Conservation (phyloP, 352 stramenopile genomes). For the Globisporangium nunn region DNA sequence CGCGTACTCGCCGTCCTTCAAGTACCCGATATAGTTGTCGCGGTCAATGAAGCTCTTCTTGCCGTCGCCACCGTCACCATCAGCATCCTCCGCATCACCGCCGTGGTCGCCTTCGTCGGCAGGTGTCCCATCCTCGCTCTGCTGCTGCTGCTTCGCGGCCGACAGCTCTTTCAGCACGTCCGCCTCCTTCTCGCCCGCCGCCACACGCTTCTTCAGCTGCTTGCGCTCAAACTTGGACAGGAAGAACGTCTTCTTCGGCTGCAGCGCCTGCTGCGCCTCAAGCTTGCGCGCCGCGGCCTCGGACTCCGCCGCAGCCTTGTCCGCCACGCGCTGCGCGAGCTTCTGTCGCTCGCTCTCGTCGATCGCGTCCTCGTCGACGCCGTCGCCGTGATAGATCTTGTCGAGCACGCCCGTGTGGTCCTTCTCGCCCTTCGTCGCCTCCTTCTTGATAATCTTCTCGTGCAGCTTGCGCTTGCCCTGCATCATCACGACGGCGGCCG, state of each 20-base stretch:
- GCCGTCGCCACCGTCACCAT: slow-evolving; percentile 21
- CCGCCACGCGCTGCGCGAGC: slow-evolving; percentile 3
- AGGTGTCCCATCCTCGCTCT: neutral
- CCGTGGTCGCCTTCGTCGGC: slow-evolving; percentile 3
- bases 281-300: slow-evolving; percentile 2
- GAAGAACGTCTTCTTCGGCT: slow-evolving; percentile 72
- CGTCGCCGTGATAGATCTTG: slow-evolving; percentile 26
- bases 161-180: slow-evolving; percentile 63
- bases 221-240: slow-evolving; percentile 94
- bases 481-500: slow-evolving; percentile 80
- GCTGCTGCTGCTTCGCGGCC: slow-evolving; percentile 31
- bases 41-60: slow-evolving; percentile 61
- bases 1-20: slow-evolving; percentile 71
- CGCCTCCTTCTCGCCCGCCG: slow-evolving; percentile 60
- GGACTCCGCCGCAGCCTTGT: slow-evolving; percentile 7
- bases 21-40: slow-evolving; percentile 84
- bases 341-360: slow-evolving; percentile 24
- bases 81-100: slow-evolving; percentile 7
- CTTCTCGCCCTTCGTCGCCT: slow-evolving; percentile 44
- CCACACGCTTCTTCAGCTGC: slow-evolving; percentile 88
- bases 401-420: slow-evolving; percentile 19
- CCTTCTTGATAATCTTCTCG: slow-evolving; percentile 77
- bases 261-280: slow-evolving; percentile 5
- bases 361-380: slow-evolving; percentile 16
- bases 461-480: slow-evolving; percentile 81